These are phyloP conservation scores for Poa pratensis DNA, from an alignment of 176 grass and related monocot species.

Conservation along the genomic window DNA sequence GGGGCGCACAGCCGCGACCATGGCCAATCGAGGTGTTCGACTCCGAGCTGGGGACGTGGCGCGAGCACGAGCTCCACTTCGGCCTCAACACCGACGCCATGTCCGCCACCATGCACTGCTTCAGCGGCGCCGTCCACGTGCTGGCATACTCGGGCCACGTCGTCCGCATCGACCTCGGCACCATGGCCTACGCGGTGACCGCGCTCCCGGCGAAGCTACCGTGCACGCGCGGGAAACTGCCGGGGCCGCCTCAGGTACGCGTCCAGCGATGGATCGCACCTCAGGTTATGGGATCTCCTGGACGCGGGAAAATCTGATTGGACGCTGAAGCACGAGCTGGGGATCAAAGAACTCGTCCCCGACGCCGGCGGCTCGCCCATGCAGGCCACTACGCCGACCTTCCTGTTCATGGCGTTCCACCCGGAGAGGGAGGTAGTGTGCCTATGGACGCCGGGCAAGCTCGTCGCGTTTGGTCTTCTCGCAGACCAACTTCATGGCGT, in stretches of 20 bases:
- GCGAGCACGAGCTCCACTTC: slow-evolving; percentile 56
- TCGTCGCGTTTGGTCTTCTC: slow-evolving; percentile 32
- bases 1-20: too few relatives aligned
- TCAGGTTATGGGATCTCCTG: slow-evolving; percentile 70
- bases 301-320: slow-evolving; percentile 33
- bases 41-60: slow-evolving; percentile 54
- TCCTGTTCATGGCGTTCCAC: slow-evolving; percentile 80
- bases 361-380: neutral
- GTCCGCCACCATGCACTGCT: slow-evolving; percentile 83
- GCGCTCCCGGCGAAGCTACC: slow-evolving; percentile 62
- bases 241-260: slow-evolving; percentile 63
- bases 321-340: slow-evolving; percentile 60
- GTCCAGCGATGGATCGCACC: slow-evolving; percentile 49
- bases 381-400: slow-evolving; percentile 20
- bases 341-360: slow-evolving; percentile 45
- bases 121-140: slow-evolving; percentile 59
- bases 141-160: slow-evolving; percentile 74
- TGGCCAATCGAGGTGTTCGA: slow-evolving; percentile 38
- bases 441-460: slow-evolving; percentile 66
- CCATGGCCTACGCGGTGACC: slow-evolving; percentile 55
- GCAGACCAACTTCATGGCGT: too few relatives aligned
- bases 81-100: slow-evolving; percentile 71
- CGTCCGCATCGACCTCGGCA: slow-evolving; percentile 57
- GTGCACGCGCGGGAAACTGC: slow-evolving; percentile 57
- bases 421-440: slow-evolving; percentile 84